Evolutionary conservation across 208 protist genomes (phyloP).

Genomic region (Phytomonas sp.): DNA sequence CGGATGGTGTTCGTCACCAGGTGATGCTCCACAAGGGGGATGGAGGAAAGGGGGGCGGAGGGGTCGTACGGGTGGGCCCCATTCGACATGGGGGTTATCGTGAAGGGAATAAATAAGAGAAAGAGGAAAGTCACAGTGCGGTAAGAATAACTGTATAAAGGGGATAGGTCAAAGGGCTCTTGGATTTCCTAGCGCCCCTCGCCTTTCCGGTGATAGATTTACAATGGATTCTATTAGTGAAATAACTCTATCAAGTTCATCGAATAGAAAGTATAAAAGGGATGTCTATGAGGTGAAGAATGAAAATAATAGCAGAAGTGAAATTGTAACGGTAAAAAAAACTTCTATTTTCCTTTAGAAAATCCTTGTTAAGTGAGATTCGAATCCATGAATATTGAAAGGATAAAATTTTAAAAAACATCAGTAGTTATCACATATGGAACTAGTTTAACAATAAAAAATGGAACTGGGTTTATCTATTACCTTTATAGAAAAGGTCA

Average conservation of each 20-base stretch:
- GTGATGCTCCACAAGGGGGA: conserved; percentile 14
- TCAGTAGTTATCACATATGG: neutral
- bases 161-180: neutral
- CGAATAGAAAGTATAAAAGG: neutral
- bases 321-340: neutral
- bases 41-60: conserved; percentile 11
- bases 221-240: neutral
- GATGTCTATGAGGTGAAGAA: neutral
- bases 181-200: neutral
- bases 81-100: neutral
- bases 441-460: neutral
- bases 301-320: neutral
- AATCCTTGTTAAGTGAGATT: neutral
- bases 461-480: neutral
- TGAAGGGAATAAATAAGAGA: neutral
- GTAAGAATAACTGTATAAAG: neutral
- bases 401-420: neutral
- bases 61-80: neutral
- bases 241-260: neutral
- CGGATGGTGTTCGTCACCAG: conserved; percentile 26
- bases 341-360: neutral
- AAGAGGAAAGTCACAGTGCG: too few relatives aligned
- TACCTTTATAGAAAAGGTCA: neutral
- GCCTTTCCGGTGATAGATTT: neutral
- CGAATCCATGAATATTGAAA: neutral